Evolutionary conservation across 2,329 filamentous ascomycete species (phyloP).

Genomic region (Rhynchosporium agropyri): DNA sequence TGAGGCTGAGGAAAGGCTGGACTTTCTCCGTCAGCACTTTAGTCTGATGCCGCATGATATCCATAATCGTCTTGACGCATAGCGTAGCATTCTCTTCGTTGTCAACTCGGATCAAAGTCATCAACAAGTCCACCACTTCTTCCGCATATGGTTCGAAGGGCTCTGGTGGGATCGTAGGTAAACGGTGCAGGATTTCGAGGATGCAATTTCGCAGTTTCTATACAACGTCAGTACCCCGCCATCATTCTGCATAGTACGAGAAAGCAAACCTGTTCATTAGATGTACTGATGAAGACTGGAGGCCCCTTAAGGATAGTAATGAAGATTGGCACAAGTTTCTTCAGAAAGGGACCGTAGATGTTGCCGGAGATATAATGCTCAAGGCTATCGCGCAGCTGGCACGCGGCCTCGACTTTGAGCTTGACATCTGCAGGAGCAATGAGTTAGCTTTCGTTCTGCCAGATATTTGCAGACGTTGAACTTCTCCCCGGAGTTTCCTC

Average conservation of each 20-base stretch:
- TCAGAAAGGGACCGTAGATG: conserved; percentile 79
- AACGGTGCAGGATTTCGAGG: conserved; percentile 89
- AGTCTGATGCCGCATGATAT: conserved; percentile 90
- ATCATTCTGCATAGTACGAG: not conserved
- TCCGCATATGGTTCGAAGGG: conserved; percentile 85
- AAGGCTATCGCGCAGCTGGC: conserved; percentile 85
- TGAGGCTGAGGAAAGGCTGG: conserved; percentile 86
- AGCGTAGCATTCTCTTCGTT: conserved; percentile 99
- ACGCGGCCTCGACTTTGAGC: conserved; percentile 78
- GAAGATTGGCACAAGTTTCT: conserved; percentile 88
- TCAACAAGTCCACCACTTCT: conserved; percentile 87
- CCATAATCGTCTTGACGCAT: conserved; percentile 97
- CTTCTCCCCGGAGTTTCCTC: not conserved
- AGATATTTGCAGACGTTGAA: not conserved
- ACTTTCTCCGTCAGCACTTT: conserved; percentile 81
- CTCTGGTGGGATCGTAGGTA: conserved; percentile 75
- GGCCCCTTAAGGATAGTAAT: conserved; percentile 80
- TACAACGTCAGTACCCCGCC: conserved; percentile 16
- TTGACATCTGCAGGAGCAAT: conserved; percentile 65
- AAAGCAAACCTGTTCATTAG: conserved; percentile 75
- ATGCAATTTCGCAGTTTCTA: conserved; percentile 90
- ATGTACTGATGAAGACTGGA: conserved; percentile 89
- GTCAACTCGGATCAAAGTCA: conserved; percentile 84
- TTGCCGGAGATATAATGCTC: conserved; percentile 82
- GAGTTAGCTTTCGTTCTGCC: conserved; percentile 23